Conservation (phyloP, 148 eudicot species). For the Amaranthus hypochondriacus region DNA sequence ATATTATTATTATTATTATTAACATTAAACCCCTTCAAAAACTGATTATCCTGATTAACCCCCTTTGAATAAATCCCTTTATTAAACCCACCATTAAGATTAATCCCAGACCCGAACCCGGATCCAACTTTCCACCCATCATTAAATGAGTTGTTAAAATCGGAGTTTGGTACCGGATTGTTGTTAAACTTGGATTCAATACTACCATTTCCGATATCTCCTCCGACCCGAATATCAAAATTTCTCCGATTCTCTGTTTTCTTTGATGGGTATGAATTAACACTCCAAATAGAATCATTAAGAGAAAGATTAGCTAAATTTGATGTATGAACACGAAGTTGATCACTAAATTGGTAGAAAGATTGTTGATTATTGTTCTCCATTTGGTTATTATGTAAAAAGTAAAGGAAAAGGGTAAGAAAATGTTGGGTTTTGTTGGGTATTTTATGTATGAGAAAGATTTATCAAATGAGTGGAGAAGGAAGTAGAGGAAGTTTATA, state of each 20-base stretch:
- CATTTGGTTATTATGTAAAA: constrained; percentile 29
- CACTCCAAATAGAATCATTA: constrained; percentile 92
- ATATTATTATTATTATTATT: constrained; percentile 23
- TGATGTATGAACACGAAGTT: constrained; percentile 67
- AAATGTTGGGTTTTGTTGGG: neutral
- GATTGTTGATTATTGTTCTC: constrained; percentile 60
- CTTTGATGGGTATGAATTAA: constrained; percentile 40
- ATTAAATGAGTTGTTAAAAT: constrained; percentile 31
- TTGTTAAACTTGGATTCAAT: constrained; percentile 12
- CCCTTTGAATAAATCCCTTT: constrained; percentile 74
- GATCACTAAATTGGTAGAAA: constrained; percentile 88
- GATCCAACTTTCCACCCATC: constrained; percentile 46
- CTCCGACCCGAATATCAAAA: constrained; percentile 67
- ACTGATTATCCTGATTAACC: constrained; percentile 22
- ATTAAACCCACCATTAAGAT: constrained; percentile 76
- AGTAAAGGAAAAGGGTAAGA: neutral
- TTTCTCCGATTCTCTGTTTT: constrained; percentile 61
- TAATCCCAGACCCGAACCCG: constrained; percentile 40
- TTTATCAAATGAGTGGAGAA: constrained; percentile 4
- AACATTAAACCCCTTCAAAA: constrained; percentile 28
- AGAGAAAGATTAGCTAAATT: constrained; percentile 62
- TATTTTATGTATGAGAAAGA: neutral
- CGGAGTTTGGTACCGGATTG: constrained; percentile 14
- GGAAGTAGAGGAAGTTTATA: neutral
- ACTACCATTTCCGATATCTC: constrained; percentile 20